These are phyloP conservation scores for Macrolepiota fuliginosa DNA, from an alignment of 768 basidiomycete genomes.

Conservation along the genomic window DNA sequence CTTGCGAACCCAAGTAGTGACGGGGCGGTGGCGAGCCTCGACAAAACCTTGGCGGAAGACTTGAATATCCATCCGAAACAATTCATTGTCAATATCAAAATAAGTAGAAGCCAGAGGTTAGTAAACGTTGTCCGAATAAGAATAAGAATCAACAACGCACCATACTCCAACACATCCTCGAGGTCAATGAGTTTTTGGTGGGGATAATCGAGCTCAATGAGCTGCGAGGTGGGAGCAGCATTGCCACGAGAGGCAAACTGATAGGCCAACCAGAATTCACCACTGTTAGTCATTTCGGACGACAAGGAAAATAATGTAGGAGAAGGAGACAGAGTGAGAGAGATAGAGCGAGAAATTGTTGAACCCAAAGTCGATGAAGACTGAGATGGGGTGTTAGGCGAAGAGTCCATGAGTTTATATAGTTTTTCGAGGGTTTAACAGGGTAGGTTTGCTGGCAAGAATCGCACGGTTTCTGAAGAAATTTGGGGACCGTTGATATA, in stretches of 20 bases:
- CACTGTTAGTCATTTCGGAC: slow-evolving; percentile 5
- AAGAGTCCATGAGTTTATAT: neutral
- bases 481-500: neutral
- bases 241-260: slow-evolving; percentile 42
- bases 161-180: slow-evolving; percentile 47
- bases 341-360: neutral
- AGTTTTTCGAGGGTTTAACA: neutral
- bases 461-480: neutral
- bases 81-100: neutral
- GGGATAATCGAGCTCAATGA: slow-evolving; percentile 43
- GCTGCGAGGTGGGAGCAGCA: slow-evolving; percentile 41
- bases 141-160: slow-evolving; percentile 20
- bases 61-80: slow-evolving; percentile 13
- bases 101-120: slow-evolving; percentile 10
- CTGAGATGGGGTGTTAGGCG: neutral
- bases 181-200: slow-evolving; percentile 38
- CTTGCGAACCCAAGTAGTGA: slow-evolving; percentile 43
- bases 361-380: neutral
- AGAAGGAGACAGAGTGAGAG: neutral
- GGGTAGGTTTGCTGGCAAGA: neutral
- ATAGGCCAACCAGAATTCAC: slow-evolving; percentile 48
- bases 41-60: slow-evolving; percentile 46
- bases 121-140: slow-evolving; percentile 17
- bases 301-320: neutral
- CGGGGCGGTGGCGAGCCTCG: slow-evolving; percentile 38